These are phyloP conservation scores for Cyclocybe cylindracea DNA, from an alignment of 768 basidiomycete species.

Conservation along the genomic window DNA sequence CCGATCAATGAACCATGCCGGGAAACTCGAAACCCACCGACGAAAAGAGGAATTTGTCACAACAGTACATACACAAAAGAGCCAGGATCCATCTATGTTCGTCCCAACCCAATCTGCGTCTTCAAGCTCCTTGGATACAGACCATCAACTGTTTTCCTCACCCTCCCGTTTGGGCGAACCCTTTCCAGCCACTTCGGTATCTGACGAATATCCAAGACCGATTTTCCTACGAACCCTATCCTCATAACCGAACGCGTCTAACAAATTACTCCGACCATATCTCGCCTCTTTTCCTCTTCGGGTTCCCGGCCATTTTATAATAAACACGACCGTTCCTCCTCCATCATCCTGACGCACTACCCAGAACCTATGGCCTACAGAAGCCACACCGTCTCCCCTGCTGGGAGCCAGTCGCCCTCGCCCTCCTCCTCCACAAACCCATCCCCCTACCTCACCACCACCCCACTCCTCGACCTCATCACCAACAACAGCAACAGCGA, in stretches of 20 bases:
- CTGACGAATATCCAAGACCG: too few species aligned
- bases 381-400: conserved; percentile 48
- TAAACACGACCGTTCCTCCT: conserved; percentile 20
- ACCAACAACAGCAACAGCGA: conserved; percentile 33
- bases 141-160: conserved; percentile 41
- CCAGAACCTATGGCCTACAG: conserved; percentile 48
- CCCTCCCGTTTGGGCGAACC: conserved; percentile 32
- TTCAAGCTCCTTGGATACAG: conserved; percentile 45
- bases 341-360: conserved; percentile 20
- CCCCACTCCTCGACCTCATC: conserved; percentile 33
- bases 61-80: conserved; percentile 9
- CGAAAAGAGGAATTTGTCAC: conserved; percentile 8
- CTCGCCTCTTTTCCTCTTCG: conserved; percentile 34
- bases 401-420: conserved; percentile 49
- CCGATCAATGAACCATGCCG: conserved; percentile 24
- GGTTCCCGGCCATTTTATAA: conserved; percentile 23
- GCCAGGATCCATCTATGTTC: conserved; percentile 26
- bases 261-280: conserved; percentile 35
- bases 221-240: conserved; percentile 35
- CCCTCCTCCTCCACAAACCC: conserved; percentile 45
- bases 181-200: conserved; percentile 21
- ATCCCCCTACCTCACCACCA: conserved; percentile 43
- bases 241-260: conserved; percentile 34
- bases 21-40: conserved; percentile 18
- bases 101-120: conserved; percentile 29